Evolutionary conservation across 2,329 filamentous ascomycete species (phyloP).

Genomic region (Fusarium pseudonygamai): DNA sequence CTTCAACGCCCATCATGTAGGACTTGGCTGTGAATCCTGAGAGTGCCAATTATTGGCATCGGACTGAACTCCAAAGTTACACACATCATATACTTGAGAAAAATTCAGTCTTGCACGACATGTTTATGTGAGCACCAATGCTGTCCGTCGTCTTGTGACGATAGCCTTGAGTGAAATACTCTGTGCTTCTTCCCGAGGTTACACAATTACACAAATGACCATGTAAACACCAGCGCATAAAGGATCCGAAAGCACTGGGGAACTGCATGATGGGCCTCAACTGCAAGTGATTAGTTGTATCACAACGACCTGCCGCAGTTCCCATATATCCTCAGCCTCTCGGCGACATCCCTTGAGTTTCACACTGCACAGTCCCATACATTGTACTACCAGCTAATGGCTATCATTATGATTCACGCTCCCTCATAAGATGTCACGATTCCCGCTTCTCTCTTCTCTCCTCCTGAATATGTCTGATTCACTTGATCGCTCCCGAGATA

Average conservation of each 20-base stretch:
- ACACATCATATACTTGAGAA: neutral
- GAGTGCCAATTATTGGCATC: neutral
- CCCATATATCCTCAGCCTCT: neutral
- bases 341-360: neutral
- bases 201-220: neutral
- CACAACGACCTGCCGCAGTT: neutral
- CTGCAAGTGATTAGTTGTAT: neutral
- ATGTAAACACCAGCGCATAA: neutral
- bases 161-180: neutral
- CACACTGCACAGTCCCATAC: neutral
- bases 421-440: neutral
- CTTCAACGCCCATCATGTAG: neutral
- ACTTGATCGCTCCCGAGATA: neutral
- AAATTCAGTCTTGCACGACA: neutral
- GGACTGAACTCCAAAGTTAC: neutral
- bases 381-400: neutral
- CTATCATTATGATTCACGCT: neutral
- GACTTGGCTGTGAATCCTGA: neutral
- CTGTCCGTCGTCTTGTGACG: neutral
- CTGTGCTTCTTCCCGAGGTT: neutral
- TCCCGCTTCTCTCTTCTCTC: neutral
- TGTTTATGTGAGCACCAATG: neutral
- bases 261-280: neutral
- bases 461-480: neutral
- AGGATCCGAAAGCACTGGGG: neutral